Percentiles rank a stretch among this genome's conserved stretches.
Evolutionary conservation across 306 rosid species (phyloP).

Genomic region (Urtica urens): DNA sequence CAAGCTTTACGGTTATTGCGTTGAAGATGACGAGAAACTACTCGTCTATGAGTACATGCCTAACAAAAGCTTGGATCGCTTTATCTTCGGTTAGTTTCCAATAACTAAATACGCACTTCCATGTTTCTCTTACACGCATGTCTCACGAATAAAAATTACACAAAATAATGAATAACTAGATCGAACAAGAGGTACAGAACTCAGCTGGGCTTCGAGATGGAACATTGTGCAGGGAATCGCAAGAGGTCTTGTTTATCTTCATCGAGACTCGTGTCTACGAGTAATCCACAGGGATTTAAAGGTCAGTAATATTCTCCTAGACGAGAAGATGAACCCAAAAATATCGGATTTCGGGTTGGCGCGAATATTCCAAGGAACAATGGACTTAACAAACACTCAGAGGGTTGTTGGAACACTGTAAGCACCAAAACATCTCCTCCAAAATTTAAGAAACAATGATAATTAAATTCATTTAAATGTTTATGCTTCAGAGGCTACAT

Average conservation of each 20-base stretch:
- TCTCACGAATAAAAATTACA: no score
- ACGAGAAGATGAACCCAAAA: slow-evolving; percentile 25
- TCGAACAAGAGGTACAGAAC: slow-evolving; percentile 1
- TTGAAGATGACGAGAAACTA: slow-evolving; percentile 25
- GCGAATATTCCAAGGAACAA: slow-evolving; percentile 4
- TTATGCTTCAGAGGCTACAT: slow-evolving; percentile 28
- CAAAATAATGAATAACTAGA: no score
- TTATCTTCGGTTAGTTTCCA: slow-evolving; percentile 23
- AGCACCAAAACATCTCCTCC: neutral
- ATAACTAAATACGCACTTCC: neutral
- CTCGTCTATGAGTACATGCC: slow-evolving; percentile 33
- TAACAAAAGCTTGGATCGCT: slow-evolving; percentile 31
- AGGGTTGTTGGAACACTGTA: slow-evolving; percentile 28
- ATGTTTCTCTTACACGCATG: no score
- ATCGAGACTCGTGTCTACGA: slow-evolving; percentile 13
- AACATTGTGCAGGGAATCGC: slow-evolving; percentile 18
- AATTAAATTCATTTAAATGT: neutral
- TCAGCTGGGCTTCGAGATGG: slow-evolving; percentile 12
- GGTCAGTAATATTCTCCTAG: slow-evolving; percentile 21
- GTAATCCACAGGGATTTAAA: slow-evolving; percentile 25
- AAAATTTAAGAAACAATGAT: neutral
- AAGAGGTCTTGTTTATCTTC: slow-evolving; percentile 22
- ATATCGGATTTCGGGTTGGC: slow-evolving; percentile 33
- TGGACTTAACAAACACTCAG: slow-evolving; percentile 7
- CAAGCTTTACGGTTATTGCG: slow-evolving; percentile 25